Evolutionary conservation across 176 grass and related monocot genomes (phyloP), one percentile per base, ranked within the genome.

Genomic region (Carex littledalei): DNA sequence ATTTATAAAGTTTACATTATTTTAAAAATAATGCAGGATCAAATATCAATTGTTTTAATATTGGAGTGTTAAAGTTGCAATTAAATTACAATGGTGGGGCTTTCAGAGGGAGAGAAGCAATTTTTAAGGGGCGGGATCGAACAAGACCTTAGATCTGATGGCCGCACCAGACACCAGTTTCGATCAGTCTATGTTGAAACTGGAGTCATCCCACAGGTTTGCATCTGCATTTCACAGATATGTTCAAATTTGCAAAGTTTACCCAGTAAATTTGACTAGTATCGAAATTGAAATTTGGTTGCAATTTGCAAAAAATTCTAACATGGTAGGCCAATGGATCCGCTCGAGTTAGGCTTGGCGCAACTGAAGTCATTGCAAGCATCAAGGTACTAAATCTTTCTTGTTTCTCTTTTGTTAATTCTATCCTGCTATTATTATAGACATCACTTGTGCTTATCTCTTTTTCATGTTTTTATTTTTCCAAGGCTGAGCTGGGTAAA

Each of bases 401-500:
- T 84, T 53, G 64, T 45, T 41, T 15, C 58, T 39, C 43, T 67
- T n/a, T 59, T 59, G 18, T 79, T 76, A 43, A 67, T 31, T 67
- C 55, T 16, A 17, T 50, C 21, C 49, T 87, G 37, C 18, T 87
- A 5, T 78, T 67, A 16, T 24, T 77, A 34, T 20, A 82, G 71
- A 13, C 0, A 61, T 53, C 31, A 84, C 49, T 49, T 49, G 22
- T 17, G 34, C 16, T 59, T 34, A 56, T 45, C 20, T 88, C 37
- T 58, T 24, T 76, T 17, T 84, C 1, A 49, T 66, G 29, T 81
- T 78, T 17, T 56, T 77, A 71, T 65, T 37, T 64, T 39, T 53
- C 89, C 21, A 79, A 94, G 95, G 91, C 91, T 87, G 92, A 97
- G 90, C 86, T 97, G n/a, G 95, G 95, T 35, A 93, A 85, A 87